Evolutionary conservation across 495 filamentous ascomycete species (phyloP).

Genomic region (Amphirosellinia nigrospora): DNA sequence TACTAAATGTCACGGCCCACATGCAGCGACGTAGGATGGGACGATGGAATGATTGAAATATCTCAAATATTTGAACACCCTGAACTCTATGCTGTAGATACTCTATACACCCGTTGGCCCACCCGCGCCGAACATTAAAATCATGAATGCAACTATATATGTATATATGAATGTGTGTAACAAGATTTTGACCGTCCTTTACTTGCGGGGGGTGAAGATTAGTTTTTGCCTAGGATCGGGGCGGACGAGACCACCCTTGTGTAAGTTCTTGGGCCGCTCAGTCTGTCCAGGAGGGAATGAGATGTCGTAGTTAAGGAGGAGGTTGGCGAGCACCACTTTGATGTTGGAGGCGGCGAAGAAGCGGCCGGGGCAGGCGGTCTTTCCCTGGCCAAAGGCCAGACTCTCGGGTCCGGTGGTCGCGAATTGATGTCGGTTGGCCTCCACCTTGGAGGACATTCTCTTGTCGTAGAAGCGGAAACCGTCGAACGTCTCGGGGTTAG

Average conservation of each 20-base stretch:
- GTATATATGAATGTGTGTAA: slow-evolving; percentile 11
- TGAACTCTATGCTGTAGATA: slow-evolving; percentile 22
- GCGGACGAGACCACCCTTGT: slow-evolving; percentile 27
- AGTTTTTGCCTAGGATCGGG: slow-evolving; percentile 26
- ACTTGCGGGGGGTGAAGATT: slow-evolving; percentile 24
- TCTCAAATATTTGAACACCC: slow-evolving; percentile 20
- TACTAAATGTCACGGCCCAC: slow-evolving; percentile 6
- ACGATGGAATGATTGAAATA: too few relatives aligned
- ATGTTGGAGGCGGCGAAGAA: slow-evolving; percentile 62
- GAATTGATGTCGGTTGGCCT: slow-evolving; percentile 49
- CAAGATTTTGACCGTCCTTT: slow-evolving; percentile 9
- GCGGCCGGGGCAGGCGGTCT: slow-evolving; percentile 65
- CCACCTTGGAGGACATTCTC: slow-evolving; percentile 43
- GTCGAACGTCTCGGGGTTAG: slow-evolving; percentile 51
- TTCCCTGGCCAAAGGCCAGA: slow-evolving; percentile 59
- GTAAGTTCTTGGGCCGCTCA: slow-evolving; percentile 23
- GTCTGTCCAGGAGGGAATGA: slow-evolving; percentile 28
- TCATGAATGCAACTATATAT: slow-evolving; percentile 21
- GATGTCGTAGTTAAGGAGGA: slow-evolving; percentile 64
- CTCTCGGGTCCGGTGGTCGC: slow-evolving; percentile 45
- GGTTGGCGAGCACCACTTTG: slow-evolving; percentile 61
- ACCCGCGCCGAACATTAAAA: slow-evolving; percentile 16
- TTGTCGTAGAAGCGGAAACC: slow-evolving; percentile 56
- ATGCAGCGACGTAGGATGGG: not conserved
- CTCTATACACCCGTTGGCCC: slow-evolving; percentile 21